Evolutionary conservation across 2,329 filamentous ascomycete genomes (phyloP).

Genomic region (Fusarium hostae): DNA sequence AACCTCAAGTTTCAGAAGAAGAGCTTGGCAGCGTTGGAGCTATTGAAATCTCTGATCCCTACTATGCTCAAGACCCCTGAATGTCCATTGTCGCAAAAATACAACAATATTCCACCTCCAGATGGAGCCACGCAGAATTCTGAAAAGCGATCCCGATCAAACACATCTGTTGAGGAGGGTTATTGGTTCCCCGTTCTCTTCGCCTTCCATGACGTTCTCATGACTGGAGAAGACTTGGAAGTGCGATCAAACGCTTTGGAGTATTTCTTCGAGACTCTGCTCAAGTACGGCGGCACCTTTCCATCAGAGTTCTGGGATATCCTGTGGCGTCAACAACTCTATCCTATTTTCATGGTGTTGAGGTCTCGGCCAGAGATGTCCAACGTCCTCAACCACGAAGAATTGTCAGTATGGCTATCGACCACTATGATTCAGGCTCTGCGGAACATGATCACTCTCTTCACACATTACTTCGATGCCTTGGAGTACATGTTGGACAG

Average conservation of each 20-base stretch:
- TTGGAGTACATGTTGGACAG: slow-evolving; percentile 98
- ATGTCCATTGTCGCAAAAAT: slow-evolving; percentile 83
- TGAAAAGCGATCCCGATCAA: slow-evolving; percentile 68
- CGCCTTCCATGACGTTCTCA: slow-evolving; percentile 97
- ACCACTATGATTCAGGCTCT: slow-evolving; percentile 99
- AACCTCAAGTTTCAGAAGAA: slow-evolving; percentile 99
- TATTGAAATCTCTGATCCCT: slow-evolving; percentile 90
- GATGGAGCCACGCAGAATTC: slow-evolving; percentile 58
- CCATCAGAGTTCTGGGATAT: slow-evolving; percentile 98
- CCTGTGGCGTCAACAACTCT: slow-evolving; percentile 94
- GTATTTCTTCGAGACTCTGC: slow-evolving; percentile 95
- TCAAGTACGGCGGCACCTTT: slow-evolving; percentile 90
- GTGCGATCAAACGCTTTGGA: slow-evolving; percentile 90
- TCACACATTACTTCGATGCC: slow-evolving; percentile 97
- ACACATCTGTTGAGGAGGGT: slow-evolving; percentile 93
- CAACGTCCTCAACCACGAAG: slow-evolving; percentile 94
- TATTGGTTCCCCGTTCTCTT: slow-evolving; percentile 99
- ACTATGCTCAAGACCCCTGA: slow-evolving; percentile 97
- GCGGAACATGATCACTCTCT: slow-evolving; percentile 97
- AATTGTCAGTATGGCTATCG: slow-evolving; percentile 97
- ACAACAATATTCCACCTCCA: slow-evolving; percentile 53
- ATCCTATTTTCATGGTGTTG: slow-evolving; percentile 98
- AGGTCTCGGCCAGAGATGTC: slow-evolving; percentile 97
- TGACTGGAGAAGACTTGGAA: slow-evolving; percentile 98
- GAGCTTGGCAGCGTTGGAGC: slow-evolving; percentile 93